Conservation (phyloP, 2,329 filamentous ascomycete species). For the Lasiodiplodia theobromae region DNA sequence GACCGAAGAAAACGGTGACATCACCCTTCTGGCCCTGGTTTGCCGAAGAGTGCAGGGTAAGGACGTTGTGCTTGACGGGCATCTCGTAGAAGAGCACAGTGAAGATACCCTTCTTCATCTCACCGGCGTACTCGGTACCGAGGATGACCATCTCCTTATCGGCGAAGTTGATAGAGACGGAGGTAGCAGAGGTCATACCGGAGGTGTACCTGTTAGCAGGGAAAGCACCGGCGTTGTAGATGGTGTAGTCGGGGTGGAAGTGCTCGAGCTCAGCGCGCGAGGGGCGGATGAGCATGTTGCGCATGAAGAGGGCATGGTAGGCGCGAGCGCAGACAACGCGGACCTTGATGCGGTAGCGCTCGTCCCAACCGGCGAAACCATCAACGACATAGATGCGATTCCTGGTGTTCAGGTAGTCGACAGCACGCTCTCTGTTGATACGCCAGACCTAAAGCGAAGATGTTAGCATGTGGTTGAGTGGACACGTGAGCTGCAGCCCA, state of each 20-base stretch:
- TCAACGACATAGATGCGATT: slow-evolving; percentile 99
- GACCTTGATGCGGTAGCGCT: slow-evolving; percentile 96
- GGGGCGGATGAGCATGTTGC: slow-evolving; percentile 99
- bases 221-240: slow-evolving; percentile 99
- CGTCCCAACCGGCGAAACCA: slow-evolving; percentile 97
- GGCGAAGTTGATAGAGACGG: slow-evolving; percentile 97
- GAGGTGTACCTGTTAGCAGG: slow-evolving; percentile 97
- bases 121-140: slow-evolving; percentile 96
- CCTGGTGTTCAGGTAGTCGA: slow-evolving; percentile 98
- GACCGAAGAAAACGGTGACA: slow-evolving; percentile 98
- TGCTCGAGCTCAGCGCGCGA: slow-evolving; percentile 88
- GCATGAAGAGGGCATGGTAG: slow-evolving; percentile 99
- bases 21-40: slow-evolving; percentile 96
- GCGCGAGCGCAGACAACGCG: slow-evolving; percentile 98
- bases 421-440: slow-evolving; percentile 97
- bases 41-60: slow-evolving; percentile 97
- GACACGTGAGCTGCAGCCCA: slow-evolving; percentile 36
- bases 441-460: slow-evolving; percentile 80
- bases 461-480: slow-evolving; percentile 39
- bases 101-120: slow-evolving; percentile 99
- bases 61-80: slow-evolving; percentile 99
- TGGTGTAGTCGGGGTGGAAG: slow-evolving; percentile 99
- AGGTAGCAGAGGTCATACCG: slow-evolving; percentile 98
- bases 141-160: slow-evolving; percentile 99
- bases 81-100: slow-evolving; percentile 99